Base-by-base conservation (phyloP, 148 eudicot genomes). In the Silene conica region DNA sequence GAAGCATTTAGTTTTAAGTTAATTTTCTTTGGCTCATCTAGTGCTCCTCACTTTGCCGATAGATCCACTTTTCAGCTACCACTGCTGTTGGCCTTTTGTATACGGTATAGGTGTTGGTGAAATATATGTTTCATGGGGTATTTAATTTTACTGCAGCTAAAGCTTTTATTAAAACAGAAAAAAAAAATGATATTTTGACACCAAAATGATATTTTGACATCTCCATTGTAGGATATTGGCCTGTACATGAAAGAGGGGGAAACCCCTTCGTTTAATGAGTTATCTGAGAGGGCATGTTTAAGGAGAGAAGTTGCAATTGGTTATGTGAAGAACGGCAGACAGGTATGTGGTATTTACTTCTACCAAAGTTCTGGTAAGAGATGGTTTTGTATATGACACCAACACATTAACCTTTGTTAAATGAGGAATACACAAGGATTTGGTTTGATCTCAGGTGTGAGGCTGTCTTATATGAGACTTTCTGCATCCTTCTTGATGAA, bases 231-330 rank as follows among this genome's bases (percentile, higher is more conserved):
- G 97, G 88, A 89, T 70, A 85, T 95, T 58, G 82, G 79, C 68
- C 88, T 92, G 52, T 95, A 90, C 78, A 92, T 95, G 97, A 86
- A 78, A 79, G 82, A 84, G 74, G 94, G 96, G 31, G 97, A 90
- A 80, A 85, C 86, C 50, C 90, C 89, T 56, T 87, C 96, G 25
- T 95, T 95, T 71, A 56, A 80, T 23, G 97, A 92, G 85, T 86
- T 95, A 23, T 82, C 92, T 48, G 96, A 95, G 83, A 82, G 97
- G 81, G 97, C 97, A 69, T 67, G 79, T 75, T 80, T 92, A 74
- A 84, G 99, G 16, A 84, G 81, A 78, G 99, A 95, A 86, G 99
- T 90, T 69, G 97, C 93, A 68, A 92, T 95, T 67, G 99, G 99
- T 70, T 95, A 86, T 68, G 75, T 92, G 63, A 92, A 83, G 74